Percentiles rank a stretch among this genome's conserved stretches.
Conservation (phyloP, 1,284 basidiomycete genomes). For the Phlebopus sp. region DNA sequence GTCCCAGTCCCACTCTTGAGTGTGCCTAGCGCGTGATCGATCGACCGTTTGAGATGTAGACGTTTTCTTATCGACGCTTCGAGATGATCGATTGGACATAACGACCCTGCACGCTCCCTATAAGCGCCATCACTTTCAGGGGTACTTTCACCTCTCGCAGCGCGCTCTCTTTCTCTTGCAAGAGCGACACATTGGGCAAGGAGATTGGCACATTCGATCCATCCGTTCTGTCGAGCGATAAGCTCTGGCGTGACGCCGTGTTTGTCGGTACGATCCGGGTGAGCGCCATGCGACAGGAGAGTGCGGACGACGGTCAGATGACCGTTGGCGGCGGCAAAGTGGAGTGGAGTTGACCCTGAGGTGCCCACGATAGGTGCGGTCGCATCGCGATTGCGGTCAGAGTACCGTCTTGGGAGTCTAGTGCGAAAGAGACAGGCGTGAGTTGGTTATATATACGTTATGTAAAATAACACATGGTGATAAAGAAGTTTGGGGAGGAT, state of each 20-base stretch:
- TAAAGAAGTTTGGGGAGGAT: too few species aligned
- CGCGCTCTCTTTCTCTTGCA: conserved; percentile 23
- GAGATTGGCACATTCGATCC: conserved; percentile 60
- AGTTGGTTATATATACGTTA: too few species aligned
- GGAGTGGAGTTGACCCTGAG: conserved; percentile 86
- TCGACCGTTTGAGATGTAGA: conserved; percentile 44
- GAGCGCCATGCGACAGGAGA: conserved; percentile 78
- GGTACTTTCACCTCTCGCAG: conserved; percentile 1
- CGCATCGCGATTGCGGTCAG: conserved; percentile 64
- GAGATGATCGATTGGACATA: conserved; percentile 29
- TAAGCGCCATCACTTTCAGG: conserved; percentile 5
- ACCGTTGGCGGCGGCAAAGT: conserved; percentile 92
- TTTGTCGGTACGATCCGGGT: conserved; percentile 78
- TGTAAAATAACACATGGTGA: too few species aligned
- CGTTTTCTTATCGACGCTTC: conserved; percentile 36
- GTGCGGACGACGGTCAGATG: conserved; percentile 73
- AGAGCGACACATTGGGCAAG: conserved; percentile 31
- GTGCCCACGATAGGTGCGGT: conserved; percentile 73
- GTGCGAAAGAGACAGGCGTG: conserved; percentile 8
- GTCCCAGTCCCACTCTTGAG: conserved; percentile 22
- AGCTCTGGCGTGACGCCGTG: conserved; percentile 79
- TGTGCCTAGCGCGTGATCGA: conserved; percentile 41
- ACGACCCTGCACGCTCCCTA: conserved; percentile 18
- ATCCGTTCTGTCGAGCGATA: conserved; percentile 67
- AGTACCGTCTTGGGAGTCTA: conserved; percentile 78